Conservation (phyloP, 1,284 basidiomycete species). For the Erythrobasidium hasegawianum region DNA sequence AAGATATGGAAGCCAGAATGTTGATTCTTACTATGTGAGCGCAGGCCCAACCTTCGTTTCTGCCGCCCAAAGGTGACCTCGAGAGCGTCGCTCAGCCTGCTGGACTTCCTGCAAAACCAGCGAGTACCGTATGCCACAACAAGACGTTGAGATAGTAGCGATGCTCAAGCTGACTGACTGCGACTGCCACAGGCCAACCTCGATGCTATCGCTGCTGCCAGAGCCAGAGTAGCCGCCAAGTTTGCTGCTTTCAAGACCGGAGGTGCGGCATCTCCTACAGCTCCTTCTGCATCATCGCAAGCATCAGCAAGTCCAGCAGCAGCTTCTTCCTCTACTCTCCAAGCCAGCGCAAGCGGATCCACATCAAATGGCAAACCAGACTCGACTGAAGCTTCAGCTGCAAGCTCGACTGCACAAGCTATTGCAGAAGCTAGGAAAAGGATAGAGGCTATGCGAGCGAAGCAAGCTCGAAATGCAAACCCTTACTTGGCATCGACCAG, state of each 20-base stretch:
- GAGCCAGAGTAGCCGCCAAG: conserved; percentile 42
- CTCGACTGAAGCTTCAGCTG: conserved; percentile 31
- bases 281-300: background rate
- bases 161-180: too few species aligned
- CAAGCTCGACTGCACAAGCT: conserved; percentile 37
- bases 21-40: background rate
- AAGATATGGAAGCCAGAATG: background rate
- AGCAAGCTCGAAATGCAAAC: conserved; percentile 51
- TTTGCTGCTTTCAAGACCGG: conserved; percentile 41
- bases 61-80: conserved; percentile 36
- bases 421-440: conserved; percentile 45
- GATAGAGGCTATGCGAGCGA: conserved; percentile 43
- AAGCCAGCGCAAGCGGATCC: background rate
- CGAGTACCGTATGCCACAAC: conserved; percentile 8
- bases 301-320: background rate
- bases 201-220: conserved; percentile 15
- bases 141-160: too few species aligned
- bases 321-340: background rate
- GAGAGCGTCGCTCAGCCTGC: conserved; percentile 24
- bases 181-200: conserved; percentile 23
- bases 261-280: conserved; percentile 6
- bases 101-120: conserved; percentile 8
- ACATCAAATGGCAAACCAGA: conserved; percentile 26
- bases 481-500: conserved; percentile 61
- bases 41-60: conserved; percentile 40